phyloP scores from a whole-genome alignment of 2,329 filamentous ascomycete species.

The Verticillium alfalfae region DNA sequence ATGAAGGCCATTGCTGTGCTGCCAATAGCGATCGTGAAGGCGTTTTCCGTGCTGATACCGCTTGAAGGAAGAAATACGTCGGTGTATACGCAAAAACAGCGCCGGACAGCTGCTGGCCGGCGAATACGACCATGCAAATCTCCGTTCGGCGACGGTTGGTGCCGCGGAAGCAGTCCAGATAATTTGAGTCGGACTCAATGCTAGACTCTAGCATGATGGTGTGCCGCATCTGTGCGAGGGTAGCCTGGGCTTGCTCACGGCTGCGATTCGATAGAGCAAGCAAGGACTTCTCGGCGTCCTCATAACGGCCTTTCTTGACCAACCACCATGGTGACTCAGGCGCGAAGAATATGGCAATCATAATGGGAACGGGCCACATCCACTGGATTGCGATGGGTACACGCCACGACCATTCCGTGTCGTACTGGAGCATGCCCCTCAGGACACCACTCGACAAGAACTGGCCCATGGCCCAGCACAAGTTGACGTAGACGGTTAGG shows the following conservation, averaged over 20 bases:
- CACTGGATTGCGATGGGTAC: conserved; percentile 35
- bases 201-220: conserved; percentile 33
- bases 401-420: conserved; percentile 29
- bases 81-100: conserved; percentile 32
- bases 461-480: conserved; percentile 36
- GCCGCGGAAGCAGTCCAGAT: conserved; percentile 41
- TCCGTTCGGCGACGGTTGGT: conserved; percentile 37
- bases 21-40: conserved; percentile 34
- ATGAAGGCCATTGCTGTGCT: conserved; percentile 31
- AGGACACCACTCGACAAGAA: conserved; percentile 33
- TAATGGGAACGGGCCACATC: conserved; percentile 32
- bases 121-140: conserved; percentile 32
- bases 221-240: conserved; percentile 19
- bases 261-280: conserved; percentile 18
- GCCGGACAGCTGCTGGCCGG: conserved; percentile 34
- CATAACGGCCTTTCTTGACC: conserved; percentile 27
- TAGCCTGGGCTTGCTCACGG: conserved; percentile 10
- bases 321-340: conserved; percentile 40
- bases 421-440: conserved; percentile 25
- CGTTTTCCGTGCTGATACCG: conserved; percentile 28
- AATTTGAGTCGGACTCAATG: conserved; percentile 32
- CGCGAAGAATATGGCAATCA: conserved; percentile 27
- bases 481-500: conserved; percentile 36
- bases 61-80: conserved; percentile 40
- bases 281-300: conserved; percentile 25